Conservation (phyloP, 306 rosid genomes). For the Cyamopsis tetragonoloba region DNA sequence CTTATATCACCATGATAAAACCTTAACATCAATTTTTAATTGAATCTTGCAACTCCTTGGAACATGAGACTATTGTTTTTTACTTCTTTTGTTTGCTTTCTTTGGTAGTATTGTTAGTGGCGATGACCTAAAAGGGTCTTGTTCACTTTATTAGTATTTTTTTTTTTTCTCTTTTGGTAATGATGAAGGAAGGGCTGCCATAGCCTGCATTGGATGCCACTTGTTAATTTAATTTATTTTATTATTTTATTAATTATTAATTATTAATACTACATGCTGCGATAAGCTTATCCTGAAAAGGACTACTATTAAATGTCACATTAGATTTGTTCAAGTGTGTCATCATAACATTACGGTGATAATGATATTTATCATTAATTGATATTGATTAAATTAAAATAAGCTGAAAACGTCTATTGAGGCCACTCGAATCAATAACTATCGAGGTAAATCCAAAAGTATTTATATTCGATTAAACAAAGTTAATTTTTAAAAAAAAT, state of each 20-base stretch:
- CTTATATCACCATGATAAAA: too few species aligned
- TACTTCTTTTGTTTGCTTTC: not conserved
- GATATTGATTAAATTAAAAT: not conserved
- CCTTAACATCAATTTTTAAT: too few species aligned
- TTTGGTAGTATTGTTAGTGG: not conserved
- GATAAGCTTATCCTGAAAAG: not conserved
- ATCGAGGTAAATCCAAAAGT: too few species aligned
- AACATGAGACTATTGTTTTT: not conserved
- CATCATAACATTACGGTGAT: not conserved
- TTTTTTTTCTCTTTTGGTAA: not conserved
- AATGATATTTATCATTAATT: not conserved
- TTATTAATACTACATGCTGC: not conserved
- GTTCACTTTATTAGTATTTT: too few species aligned
- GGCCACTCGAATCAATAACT: too few species aligned
- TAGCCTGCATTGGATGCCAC: constrained; percentile 19
- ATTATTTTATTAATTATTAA: too few species aligned
- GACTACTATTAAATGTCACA: not conserved
- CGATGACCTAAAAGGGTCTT: not conserved
- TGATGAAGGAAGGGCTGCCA: not conserved
- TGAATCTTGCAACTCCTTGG: not conserved
- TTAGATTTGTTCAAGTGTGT: not conserved
- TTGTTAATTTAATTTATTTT: not conserved
- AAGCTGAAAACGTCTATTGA: too few species aligned
- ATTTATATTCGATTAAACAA: too few species aligned
- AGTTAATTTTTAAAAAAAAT: too few species aligned